phyloP scores from a whole-genome alignment of 2,329 filamentous ascomycete species.

The Xylariales sp. region DNA sequence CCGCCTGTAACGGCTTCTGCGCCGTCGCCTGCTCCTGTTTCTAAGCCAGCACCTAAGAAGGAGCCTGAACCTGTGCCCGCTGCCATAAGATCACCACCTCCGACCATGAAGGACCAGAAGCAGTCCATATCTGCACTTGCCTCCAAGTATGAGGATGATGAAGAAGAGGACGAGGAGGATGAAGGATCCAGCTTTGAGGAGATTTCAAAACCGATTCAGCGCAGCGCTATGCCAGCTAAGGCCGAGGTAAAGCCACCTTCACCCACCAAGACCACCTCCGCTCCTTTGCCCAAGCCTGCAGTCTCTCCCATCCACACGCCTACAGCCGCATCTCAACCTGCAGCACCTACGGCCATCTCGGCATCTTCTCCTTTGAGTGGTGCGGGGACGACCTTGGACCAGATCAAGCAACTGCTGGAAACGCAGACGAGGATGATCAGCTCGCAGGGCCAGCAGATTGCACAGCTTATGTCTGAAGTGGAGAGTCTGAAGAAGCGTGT shows the following conservation, averaged over 20 bases:
- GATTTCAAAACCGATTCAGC: slow-evolving; percentile 68
- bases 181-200: slow-evolving; percentile 85
- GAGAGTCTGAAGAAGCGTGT: slow-evolving; percentile 78
- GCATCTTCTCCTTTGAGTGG: slow-evolving; percentile 34
- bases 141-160: slow-evolving; percentile 76
- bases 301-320: slow-evolving; percentile 38
- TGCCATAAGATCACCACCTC: slow-evolving; percentile 47
- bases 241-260: slow-evolving; percentile 19
- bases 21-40: slow-evolving; percentile 36
- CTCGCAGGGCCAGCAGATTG: slow-evolving; percentile 73
- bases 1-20: slow-evolving; percentile 41
- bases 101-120: slow-evolving; percentile 79
- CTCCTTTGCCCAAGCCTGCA: slow-evolving; percentile 37
- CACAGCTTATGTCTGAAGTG: slow-evolving; percentile 65
- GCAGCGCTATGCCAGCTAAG: slow-evolving; percentile 33
- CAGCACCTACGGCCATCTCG: slow-evolving; percentile 20
- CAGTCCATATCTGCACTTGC: slow-evolving; percentile 81
- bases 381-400: slow-evolving; percentile 62
- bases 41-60: slow-evolving; percentile 48
- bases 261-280: slow-evolving; percentile 30
- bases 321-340: slow-evolving; percentile 23
- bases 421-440: slow-evolving; percentile 74
- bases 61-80: slow-evolving; percentile 50
- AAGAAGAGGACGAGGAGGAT: slow-evolving; percentile 53
- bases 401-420: slow-evolving; percentile 75